A percentile compares a stretch with the other conserved stretches of the same genome.
Conservation (phyloP, 345 rosid genomes). For the Erysimum cheiranthoides region DNA sequence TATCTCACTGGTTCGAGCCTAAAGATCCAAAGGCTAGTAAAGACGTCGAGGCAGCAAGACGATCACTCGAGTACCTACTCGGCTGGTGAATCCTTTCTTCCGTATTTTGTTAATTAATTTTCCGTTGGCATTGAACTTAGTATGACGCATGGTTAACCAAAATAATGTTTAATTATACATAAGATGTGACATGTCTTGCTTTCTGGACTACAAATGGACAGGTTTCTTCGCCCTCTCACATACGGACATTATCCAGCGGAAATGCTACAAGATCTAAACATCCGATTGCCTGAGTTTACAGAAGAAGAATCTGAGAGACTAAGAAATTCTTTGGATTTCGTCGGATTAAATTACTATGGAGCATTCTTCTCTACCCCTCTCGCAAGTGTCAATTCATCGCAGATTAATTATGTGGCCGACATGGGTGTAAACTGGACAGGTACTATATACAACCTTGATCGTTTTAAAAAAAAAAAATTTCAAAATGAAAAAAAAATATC, state of each 20-base stretch:
- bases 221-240: constrained; percentile 45
- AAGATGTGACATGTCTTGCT: not conserved
- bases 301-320: constrained; percentile 33
- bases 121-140: not conserved
- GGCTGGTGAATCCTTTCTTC: constrained; percentile 41
- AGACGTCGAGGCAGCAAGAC: constrained; percentile 34
- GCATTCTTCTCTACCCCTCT: constrained; percentile 41
- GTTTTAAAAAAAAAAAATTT: not conserved
- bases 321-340: constrained; percentile 37
- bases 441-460: constrained; percentile 14
- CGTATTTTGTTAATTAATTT: not conserved
- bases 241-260: constrained; percentile 41
- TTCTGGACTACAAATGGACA: constrained; percentile 11
- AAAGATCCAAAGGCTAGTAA: constrained; percentile 24
- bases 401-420: constrained; percentile 28
- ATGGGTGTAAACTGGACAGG: constrained; percentile 37
- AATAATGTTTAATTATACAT: not conserved
- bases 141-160: not conserved
- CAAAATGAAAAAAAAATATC: constrained; percentile 1
- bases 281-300: constrained; percentile 22
- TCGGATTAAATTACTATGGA: constrained; percentile 50
- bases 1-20: constrained; percentile 48
- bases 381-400: constrained; percentile 14
- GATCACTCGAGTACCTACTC: constrained; percentile 45
- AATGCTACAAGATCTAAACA: not conserved